Conservation (phyloP, 2,329 filamentous ascomycete species). For the Septoria petroselini region DNA sequence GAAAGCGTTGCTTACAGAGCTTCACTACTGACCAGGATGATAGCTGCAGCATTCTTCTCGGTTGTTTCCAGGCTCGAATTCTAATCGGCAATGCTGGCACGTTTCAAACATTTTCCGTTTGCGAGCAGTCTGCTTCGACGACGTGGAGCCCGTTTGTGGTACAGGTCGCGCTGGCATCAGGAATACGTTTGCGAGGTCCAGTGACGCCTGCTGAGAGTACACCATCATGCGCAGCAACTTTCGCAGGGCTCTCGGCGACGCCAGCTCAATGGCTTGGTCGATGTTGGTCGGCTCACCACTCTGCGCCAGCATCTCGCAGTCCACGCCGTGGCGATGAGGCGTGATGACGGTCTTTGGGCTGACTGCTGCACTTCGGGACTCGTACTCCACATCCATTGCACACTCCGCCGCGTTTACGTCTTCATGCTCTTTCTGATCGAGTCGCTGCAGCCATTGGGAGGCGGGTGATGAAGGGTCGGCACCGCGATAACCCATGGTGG, state of each 20-base stretch:
- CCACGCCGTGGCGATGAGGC: slow-evolving; percentile 5
- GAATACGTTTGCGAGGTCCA: slow-evolving; percentile 10
- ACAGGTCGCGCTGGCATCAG: slow-evolving; percentile 4
- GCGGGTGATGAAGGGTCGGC: slow-evolving; percentile 9
- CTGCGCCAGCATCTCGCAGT: slow-evolving; percentile 3
- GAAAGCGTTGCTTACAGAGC: not conserved
- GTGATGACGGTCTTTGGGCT: not conserved
- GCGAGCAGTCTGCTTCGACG: not conserved
- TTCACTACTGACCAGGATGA: slow-evolving; percentile 9
- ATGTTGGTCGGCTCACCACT: not conserved
- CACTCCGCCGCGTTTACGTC: not conserved
- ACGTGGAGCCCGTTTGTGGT: not conserved
- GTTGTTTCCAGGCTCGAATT: slow-evolving; percentile 12
- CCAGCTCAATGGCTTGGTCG: slow-evolving; percentile 14
- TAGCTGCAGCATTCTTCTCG: slow-evolving; percentile 12
- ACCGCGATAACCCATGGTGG: slow-evolving; percentile 9
- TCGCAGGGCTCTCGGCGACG: slow-evolving; percentile 12
- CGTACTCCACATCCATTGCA: slow-evolving; percentile 10
- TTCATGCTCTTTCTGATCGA: slow-evolving; percentile 11
- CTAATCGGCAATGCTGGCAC: slow-evolving; percentile 12
- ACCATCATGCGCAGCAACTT: slow-evolving; percentile 17
- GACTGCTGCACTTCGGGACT: slow-evolving; percentile 2
- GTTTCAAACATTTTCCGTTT: slow-evolving; percentile 14
- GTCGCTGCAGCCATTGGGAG: slow-evolving; percentile 8
- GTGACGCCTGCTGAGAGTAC: slow-evolving; percentile 11